Conservation (phyloP, 192 early-diverging fungal genomes). For the Rhizophagus prolifer region DNA sequence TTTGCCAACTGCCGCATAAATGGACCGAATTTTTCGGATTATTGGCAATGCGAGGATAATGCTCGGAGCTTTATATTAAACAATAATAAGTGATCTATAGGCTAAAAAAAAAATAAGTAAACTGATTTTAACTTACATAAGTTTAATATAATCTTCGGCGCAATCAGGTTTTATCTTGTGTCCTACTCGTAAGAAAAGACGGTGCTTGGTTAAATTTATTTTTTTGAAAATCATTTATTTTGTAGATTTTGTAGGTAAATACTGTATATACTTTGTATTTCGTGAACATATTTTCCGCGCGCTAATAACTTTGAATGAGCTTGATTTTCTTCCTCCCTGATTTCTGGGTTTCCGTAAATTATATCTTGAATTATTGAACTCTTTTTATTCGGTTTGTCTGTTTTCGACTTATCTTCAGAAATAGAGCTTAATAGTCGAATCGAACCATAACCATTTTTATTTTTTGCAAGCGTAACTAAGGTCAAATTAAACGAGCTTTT, state of each 20-base stretch:
- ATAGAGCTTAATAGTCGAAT: too few species aligned
- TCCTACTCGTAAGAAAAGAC: conserved; percentile 37
- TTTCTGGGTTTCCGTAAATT: background rate
- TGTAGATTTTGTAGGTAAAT: background rate
- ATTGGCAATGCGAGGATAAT: conserved; percentile 75
- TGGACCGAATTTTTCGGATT: conserved; percentile 74
- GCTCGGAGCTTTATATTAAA: conserved; percentile 53
- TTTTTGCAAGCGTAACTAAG: background rate
- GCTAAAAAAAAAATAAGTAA: conserved; percentile 6
- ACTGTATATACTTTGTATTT: conserved; percentile 64
- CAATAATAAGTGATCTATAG: background rate
- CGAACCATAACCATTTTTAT: background rate
- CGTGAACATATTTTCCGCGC: conserved; percentile 88
- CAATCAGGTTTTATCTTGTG: conserved; percentile 85
- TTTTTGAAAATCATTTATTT: too few species aligned
- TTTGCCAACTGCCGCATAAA: conserved; percentile 87
- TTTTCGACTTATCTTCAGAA: too few species aligned
- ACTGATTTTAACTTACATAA: conserved; percentile 50
- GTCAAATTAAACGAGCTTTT: background rate
- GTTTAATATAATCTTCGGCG: conserved; percentile 79
- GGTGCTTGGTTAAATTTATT: background rate
- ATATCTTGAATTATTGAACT: conserved; percentile 1
- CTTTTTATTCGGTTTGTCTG: too few species aligned
- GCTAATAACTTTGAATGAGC: conserved; percentile 80
- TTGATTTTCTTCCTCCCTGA: conserved; percentile 15